Percentiles rank a stretch among this genome's conserved stretches.
Conservation (phyloP, 192 early-diverging fungal species). For the Pilobolus umbonatus region DNA sequence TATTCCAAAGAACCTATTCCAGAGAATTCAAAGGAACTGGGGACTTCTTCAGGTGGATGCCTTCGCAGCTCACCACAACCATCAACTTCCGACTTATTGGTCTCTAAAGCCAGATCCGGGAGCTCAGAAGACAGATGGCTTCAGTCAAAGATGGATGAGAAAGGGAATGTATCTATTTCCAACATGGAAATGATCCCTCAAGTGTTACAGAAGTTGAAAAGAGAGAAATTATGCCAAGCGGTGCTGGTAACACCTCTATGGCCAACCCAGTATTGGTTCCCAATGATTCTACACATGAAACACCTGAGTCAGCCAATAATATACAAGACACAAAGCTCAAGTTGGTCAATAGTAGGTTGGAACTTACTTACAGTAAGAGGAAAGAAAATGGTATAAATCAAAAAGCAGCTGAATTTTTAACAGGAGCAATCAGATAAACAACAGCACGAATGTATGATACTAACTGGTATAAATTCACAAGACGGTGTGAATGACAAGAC, state of each 20-base stretch:
- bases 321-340: not conserved
- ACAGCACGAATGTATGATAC: not conserved
- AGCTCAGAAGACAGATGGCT: not conserved
- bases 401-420: not conserved
- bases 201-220: not conserved
- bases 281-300: not conserved
- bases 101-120: not conserved
- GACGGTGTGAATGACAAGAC: not conserved
- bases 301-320: not conserved
- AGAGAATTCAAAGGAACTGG: not conserved
- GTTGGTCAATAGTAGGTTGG: not conserved
- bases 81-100: conserved; percentile 4
- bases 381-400: not conserved
- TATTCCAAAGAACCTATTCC: no score
- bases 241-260: not conserved
- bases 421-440: not conserved
- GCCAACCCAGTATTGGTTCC: not conserved
- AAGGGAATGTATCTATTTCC: conserved; percentile 1
- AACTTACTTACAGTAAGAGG: not conserved
- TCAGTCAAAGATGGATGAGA: conserved; percentile 1
- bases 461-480: not conserved
- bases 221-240: not conserved
- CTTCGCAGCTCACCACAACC: not conserved
- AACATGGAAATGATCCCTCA: conserved; percentile 2
- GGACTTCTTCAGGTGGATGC: not conserved